Evolutionary conservation across 768 basidiomycete genomes (phyloP).

Genomic region (Hebeloma cylindrosporum): DNA sequence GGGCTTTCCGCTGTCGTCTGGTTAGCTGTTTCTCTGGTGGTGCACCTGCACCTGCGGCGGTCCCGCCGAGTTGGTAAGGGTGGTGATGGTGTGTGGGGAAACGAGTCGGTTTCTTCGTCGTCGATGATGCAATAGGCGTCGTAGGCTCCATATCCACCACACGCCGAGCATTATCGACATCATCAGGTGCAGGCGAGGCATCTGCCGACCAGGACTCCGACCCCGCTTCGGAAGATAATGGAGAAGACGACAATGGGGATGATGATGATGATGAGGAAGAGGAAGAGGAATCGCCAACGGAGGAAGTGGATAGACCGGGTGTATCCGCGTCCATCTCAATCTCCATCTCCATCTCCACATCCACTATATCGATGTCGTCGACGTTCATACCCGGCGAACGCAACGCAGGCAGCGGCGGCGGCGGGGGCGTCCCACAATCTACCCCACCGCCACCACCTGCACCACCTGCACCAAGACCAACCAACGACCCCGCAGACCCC

Average conservation of each 20-base stretch:
- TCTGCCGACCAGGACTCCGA: conserved; percentile 19
- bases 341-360: conserved; percentile 22
- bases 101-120: conserved; percentile 4
- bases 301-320: conserved; percentile 22
- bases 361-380: conserved; percentile 7
- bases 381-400: background rate
- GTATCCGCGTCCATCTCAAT: conserved; percentile 25
- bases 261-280: too few species aligned
- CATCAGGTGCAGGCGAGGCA: conserved; percentile 28
- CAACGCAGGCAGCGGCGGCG: background rate
- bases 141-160: too few species aligned
- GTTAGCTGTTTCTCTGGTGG: conserved; percentile 56
- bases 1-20: conserved; percentile 64
- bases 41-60: background rate
- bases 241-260: too few species aligned
- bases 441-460: conserved; percentile 1
- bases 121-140: background rate
- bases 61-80: conserved; percentile 1
- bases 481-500: conserved; percentile 5
- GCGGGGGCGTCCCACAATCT: too few species aligned
- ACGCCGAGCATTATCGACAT: too few species aligned
- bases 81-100: background rate
- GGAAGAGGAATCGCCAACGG: too few species aligned
- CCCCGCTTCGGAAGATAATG: conserved; percentile 13
- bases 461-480: background rate